Evolutionary conservation across 2,329 filamentous ascomycete species (phyloP).

Genomic region (Elsinoe batatas): DNA sequence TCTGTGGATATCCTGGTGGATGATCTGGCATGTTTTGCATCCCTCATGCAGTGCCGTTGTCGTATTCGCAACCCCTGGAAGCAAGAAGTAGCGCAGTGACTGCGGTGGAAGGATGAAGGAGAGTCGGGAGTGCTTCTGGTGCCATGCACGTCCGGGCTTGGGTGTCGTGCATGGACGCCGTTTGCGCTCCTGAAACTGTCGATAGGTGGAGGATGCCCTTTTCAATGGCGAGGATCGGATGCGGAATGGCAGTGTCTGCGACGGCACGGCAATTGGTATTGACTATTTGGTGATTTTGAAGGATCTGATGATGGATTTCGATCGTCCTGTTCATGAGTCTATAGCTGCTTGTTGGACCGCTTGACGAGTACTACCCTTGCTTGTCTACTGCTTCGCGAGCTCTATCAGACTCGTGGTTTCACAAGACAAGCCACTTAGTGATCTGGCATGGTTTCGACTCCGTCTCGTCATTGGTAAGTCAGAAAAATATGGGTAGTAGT

Average conservation of each 20-base stretch:
- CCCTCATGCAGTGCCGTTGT: conserved; percentile 13
- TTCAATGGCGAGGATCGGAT: background rate
- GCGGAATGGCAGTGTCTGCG: background rate
- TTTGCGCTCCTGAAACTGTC: conserved; percentile 10
- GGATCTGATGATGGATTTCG: no score
- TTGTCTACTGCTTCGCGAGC: no score
- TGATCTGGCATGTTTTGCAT: conserved; percentile 1
- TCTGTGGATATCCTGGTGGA: background rate
- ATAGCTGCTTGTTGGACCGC: no score
- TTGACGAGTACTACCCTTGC: no score
- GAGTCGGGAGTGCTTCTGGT: background rate
- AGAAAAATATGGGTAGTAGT: no score
- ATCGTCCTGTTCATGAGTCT: no score
- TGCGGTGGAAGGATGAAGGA: background rate
- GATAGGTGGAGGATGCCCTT: background rate
- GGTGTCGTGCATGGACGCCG: background rate
- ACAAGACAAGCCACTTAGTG: no score
- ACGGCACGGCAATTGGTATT: background rate
- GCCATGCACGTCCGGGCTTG: background rate
- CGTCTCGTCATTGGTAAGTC: no score
- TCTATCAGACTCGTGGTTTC: no score
- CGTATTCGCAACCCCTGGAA: conserved; percentile 7
- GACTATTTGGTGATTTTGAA: background rate
- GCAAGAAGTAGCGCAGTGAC: background rate
- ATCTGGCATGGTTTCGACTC: no score